Percentiles rank a stretch among this genome's conserved stretches.
Conservation (phyloP, 202 grass and related monocot genomes). For the Setaria viridis region DNA sequence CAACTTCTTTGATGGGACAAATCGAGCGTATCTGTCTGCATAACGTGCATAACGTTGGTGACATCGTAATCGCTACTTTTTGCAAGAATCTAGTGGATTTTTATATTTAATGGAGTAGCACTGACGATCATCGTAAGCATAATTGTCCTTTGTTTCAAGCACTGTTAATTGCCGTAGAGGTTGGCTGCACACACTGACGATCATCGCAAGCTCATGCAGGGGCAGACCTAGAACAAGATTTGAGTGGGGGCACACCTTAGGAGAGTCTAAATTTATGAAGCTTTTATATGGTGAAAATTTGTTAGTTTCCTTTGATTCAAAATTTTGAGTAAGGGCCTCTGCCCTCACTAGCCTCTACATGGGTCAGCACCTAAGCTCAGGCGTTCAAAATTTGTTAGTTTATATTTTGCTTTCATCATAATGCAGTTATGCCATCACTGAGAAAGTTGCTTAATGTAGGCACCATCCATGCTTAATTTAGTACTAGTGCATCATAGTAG, state of each 20-base stretch:
- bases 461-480: background rate
- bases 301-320: too few species aligned
- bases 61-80: background rate
- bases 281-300: too few species aligned
- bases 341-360: too few species aligned
- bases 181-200: too few species aligned
- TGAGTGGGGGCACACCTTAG: too few species aligned
- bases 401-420: too few species aligned
- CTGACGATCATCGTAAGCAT: background rate
- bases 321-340: too few species aligned
- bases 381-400: too few species aligned
- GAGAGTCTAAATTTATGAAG: too few species aligned
- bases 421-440: background rate
- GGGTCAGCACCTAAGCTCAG: too few species aligned
- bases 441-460: background rate
- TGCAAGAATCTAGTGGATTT: background rate
- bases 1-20: background rate
- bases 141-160: background rate
- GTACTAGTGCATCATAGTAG: background rate
- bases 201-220: background rate
- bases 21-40: background rate
- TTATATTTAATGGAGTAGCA: background rate
- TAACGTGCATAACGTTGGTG: background rate
- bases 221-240: too few species aligned
- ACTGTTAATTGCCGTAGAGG: too few species aligned